Conservation (phyloP, 768 basidiomycete genomes). For the Termitomyces titanicus region DNA sequence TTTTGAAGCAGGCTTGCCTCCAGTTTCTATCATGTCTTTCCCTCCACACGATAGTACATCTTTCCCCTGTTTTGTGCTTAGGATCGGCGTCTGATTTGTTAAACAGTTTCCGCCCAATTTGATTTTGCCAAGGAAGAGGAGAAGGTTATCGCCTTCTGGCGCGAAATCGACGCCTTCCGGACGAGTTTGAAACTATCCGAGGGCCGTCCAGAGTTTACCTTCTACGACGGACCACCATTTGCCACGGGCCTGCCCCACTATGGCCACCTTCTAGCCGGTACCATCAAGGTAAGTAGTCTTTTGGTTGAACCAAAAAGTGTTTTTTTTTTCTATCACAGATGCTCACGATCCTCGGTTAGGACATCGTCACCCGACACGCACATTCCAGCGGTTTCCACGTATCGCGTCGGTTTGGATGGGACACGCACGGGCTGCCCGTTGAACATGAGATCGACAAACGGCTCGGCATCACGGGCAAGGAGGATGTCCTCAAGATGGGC, state of each 20-base stretch:
- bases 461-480: constrained; percentile 86
- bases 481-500: constrained; percentile 92
- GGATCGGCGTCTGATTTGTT: constrained; percentile 10
- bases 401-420: constrained; percentile 95
- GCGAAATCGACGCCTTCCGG: constrained; percentile 96
- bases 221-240: constrained; percentile 97
- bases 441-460: constrained; percentile 99
- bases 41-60: constrained; percentile 71
- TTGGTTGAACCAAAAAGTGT: background rate
- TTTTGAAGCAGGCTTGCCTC: constrained; percentile 2
- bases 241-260: constrained; percentile 97
- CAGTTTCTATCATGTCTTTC: constrained; percentile 49
- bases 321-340: background rate
- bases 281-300: constrained; percentile 66
- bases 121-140: constrained; percentile 87
- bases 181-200: constrained; percentile 91
- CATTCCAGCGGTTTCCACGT: constrained; percentile 92
- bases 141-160: constrained; percentile 89
- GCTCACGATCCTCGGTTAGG: constrained; percentile 45
- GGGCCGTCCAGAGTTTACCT: constrained; percentile 86
- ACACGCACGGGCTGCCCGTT: constrained; percentile 97
- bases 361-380: constrained; percentile 96
- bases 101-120: constrained; percentile 73
- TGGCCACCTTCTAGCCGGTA: constrained; percentile 89
- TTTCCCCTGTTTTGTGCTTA: constrained; percentile 9